Conservation (phyloP, 2,329 filamentous ascomycete genomes). For the Epichloe scottii region DNA sequence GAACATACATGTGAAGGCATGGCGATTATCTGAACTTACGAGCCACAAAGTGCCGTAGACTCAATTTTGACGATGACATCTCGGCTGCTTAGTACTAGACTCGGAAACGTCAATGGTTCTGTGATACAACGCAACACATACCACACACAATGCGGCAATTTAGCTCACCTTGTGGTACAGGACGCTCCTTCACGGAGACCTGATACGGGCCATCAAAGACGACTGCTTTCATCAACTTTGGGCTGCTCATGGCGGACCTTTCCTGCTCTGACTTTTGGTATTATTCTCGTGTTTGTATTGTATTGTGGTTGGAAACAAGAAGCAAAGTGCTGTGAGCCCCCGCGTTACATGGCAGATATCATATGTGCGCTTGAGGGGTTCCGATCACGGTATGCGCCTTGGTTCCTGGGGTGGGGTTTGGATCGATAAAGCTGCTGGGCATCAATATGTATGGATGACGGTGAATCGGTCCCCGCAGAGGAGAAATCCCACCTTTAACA, state of each 20-base stretch:
- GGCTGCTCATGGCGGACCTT: constrained; percentile 19
- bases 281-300: background rate
- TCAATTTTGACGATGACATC: constrained; percentile 77
- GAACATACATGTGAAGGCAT: background rate
- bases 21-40: constrained; percentile 38
- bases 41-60: constrained; percentile 77
- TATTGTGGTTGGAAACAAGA: background rate
- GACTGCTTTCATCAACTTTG: constrained; percentile 69
- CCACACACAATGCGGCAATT: background rate
- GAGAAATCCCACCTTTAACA: too few species aligned
- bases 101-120: background rate
- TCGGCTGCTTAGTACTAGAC: constrained; percentile 47
- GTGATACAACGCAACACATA: background rate
- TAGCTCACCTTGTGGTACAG: constrained; percentile 49
- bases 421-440: background rate
- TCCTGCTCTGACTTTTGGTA: too few species aligned
- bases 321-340: background rate
- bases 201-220: constrained; percentile 71
- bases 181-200: constrained; percentile 65
- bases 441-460: background rate
- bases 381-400: background rate
- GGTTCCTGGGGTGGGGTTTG: constrained; percentile 8
- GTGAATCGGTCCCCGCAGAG: too few species aligned
- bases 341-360: background rate
- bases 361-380: background rate